These are phyloP conservation scores for Candida dubliniensis DNA, from an alignment of 1,139 yeast genomes.

Conservation along the genomic window DNA sequence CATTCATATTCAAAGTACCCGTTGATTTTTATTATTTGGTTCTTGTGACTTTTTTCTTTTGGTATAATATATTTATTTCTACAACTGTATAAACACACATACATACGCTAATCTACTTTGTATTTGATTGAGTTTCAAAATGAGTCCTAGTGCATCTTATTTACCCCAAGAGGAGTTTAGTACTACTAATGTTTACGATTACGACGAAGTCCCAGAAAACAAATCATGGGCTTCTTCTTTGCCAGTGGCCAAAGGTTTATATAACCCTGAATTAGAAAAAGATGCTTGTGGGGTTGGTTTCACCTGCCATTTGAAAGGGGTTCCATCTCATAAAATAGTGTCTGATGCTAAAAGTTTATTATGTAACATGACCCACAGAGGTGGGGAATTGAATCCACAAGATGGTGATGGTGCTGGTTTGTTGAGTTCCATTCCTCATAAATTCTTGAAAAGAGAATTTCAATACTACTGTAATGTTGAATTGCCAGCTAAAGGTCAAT, in stretches of 20 bases:
- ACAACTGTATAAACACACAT: no score
- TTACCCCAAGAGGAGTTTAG: constrained; percentile 42
- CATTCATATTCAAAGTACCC: no score
- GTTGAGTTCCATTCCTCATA: constrained; percentile 88
- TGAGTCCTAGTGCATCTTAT: constrained; percentile 22
- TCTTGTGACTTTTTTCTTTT: no score
- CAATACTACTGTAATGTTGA: constrained; percentile 58
- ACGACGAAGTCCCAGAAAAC: constrained; percentile 77
- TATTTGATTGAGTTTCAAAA: constrained; percentile 1
- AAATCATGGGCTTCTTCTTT: constrained; percentile 89
- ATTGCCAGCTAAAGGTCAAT: constrained; percentile 78
- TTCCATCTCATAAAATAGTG: constrained; percentile 85
- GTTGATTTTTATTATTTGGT: no score
- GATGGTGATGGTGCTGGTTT: constrained; percentile 99
- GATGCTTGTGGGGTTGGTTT: constrained; percentile 99
- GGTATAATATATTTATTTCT: no score
- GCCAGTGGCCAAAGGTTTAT: constrained; percentile 85
- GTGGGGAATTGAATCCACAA: constrained; percentile 94
- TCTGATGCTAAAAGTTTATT: constrained; percentile 85
- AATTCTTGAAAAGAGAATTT: constrained; percentile 81
- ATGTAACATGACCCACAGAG: constrained; percentile 98
- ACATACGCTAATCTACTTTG: background rate
- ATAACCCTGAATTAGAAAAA: constrained; percentile 90
- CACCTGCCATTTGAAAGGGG: constrained; percentile 91
- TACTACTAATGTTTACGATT: constrained; percentile 49